Base-by-base conservation (phyloP, 148 eudicot genomes). In the Arctostaphylos glauca region DNA sequence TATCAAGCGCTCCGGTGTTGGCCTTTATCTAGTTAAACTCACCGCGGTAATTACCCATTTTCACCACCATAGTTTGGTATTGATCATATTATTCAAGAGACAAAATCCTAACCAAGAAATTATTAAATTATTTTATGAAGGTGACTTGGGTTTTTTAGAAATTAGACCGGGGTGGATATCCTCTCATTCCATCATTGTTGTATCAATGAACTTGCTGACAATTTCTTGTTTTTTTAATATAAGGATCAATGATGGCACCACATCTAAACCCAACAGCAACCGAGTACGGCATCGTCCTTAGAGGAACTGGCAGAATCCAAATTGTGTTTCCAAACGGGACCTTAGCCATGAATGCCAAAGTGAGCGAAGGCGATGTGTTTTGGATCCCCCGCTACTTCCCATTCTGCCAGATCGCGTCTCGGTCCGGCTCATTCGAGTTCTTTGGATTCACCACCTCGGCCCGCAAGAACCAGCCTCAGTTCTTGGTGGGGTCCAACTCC, bases 171-270 rank as follows among this genome's bases (percentile, higher is more conserved):
- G 38, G 38, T 31, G 38, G 38, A 31, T 1, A 31, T 31, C 38
- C 2, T 14, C 25, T 9, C 50, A 31, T 52, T 7, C 15, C 75
- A 6, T 64, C 9, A n/a, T 56, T 56, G 5, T 3, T 12, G 3
- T 56, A 3, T 56, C 10, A 6, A 52, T 31, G 12, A 52, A 14
- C 14, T 9, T 43, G 48, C 41, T 62, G 3, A 62, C 62, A 68
- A 6, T 54, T 58, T 46, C 31, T 15, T 21, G 46, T 56, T 47
- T n/a, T 1, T 13, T 64, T 38, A 59, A 14, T 96, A 1, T 2
- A 77, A 98, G 99, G 99, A 62, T 88, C 98, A 1, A 96, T 96
- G 98, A 84, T 96, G 97, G 99, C 99, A 18, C 99, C 99, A 2
- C 99, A 94, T 82, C 73, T 96, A 47, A 96, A 94, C 79, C 98